Percentiles rank a stretch among this genome's conserved stretches.
phyloP scores from a whole-genome alignment of 352 stramenopile genomes.

The Phytopythium mirpurense region DNA sequence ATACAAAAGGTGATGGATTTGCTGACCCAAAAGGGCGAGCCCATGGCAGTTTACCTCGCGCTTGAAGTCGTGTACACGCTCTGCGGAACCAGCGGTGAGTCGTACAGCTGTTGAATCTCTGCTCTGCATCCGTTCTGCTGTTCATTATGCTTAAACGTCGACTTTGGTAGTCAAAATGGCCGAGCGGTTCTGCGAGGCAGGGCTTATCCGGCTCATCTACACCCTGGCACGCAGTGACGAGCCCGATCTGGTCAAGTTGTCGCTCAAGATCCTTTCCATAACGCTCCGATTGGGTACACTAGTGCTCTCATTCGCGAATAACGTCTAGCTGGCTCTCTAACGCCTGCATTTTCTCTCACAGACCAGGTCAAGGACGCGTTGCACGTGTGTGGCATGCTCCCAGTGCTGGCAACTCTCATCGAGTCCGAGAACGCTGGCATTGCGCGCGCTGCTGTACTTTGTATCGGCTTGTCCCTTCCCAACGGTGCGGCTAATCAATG shows the following conservation, averaged over 20 bases:
- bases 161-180: constrained; percentile 29
- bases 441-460: constrained; percentile 42
- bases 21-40: constrained; percentile 20
- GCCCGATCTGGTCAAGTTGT: constrained; percentile 29
- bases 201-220: constrained; percentile 33
- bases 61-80: constrained; percentile 50
- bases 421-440: constrained; percentile 30
- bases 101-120: background rate
- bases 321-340: background rate
- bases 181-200: constrained; percentile 31
- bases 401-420: constrained; percentile 36
- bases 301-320: too few species aligned
- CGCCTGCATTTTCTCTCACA: background rate
- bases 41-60: constrained; percentile 22
- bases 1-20: constrained; percentile 44
- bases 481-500: constrained; percentile 27
- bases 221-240: constrained; percentile 23
- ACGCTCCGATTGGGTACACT: constrained; percentile 35
- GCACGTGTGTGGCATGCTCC: constrained; percentile 24
- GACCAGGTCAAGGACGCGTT: constrained; percentile 27
- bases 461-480: constrained; percentile 48
- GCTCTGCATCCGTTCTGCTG: background rate
- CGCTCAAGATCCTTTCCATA: constrained; percentile 50
- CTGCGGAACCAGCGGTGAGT: constrained; percentile 42
- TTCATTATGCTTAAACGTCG: background rate